These are phyloP conservation scores for Begonia peltatifolia DNA, from an alignment of 306 rosid species.

Conservation along the genomic window DNA sequence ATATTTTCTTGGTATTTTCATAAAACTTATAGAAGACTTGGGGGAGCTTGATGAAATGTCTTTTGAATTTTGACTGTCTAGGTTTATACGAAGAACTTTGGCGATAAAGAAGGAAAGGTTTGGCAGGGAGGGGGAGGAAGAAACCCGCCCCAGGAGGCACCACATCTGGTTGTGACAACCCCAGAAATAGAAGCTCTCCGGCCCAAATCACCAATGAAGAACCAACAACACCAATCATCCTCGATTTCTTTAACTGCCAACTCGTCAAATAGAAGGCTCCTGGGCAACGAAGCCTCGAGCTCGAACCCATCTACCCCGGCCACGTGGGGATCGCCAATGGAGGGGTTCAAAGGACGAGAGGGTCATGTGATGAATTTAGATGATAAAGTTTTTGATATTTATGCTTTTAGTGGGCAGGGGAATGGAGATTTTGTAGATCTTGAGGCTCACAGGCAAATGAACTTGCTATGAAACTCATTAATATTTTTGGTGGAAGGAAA, in stretches of 20 bases:
- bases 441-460: constrained; percentile 73
- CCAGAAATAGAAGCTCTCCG: constrained; percentile 88
- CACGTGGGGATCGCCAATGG: constrained; percentile 63
- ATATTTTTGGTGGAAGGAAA: too few species aligned
- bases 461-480: constrained; percentile 27
- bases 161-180: constrained; percentile 89
- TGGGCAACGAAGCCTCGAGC: constrained; percentile 61
- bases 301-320: constrained; percentile 61
- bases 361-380: constrained; percentile 47
- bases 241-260: constrained; percentile 53
- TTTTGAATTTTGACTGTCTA: constrained; percentile 20
- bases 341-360: constrained; percentile 76
- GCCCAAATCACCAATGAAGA: constrained; percentile 98
- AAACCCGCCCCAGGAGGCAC: constrained; percentile 94
- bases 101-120: constrained; percentile 91
- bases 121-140: constrained; percentile 99
- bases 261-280: constrained; percentile 52
- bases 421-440: constrained; percentile 39
- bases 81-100: constrained; percentile 69
- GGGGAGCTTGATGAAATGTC: too few species aligned
- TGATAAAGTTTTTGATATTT: constrained; percentile 60
- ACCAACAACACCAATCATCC: constrained; percentile 74
- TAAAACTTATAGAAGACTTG: not conserved
- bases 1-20: not conserved
- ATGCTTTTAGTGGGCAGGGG: constrained; percentile 48